Evolutionary conservation across 2,329 filamentous ascomycete genomes (phyloP), one percentile per base, ranked within the genome.

Genomic region (Teratosphaeria viscida): DNA sequence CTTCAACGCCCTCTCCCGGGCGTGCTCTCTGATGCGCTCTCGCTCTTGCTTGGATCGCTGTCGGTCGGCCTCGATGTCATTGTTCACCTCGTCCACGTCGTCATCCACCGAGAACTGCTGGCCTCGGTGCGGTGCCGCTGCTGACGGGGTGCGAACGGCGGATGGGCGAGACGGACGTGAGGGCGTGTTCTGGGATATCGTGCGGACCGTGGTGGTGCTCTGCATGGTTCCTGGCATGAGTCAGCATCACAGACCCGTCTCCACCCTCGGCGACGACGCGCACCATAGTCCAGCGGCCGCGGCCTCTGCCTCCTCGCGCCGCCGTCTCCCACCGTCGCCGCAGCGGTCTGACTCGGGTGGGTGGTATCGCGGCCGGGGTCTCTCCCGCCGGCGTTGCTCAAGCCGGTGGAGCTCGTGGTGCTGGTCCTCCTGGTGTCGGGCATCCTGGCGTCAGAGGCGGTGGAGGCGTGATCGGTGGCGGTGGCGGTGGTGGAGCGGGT

Each of bases 71-170:
- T 82, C 77, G 65, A 81, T 76, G 68, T 91, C 88, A 62, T 84
- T 83, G 69, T 89, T 86, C 23, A 96, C 85, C 73, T 96, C 92
- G 64, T 85, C 81, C 27, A 85, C 79, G 69, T 90, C 91, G 72
- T 97, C 92, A 71, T 97, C 92, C 55, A 90, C 90, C 0, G 92
- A 96, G 75, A 95, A 97, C 61, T 92, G 81, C 63, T 89, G 88
- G 34, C 92, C 89, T 58, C 90, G 87, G 71, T 92, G 85, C 2
- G 90, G 91, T 49, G 85, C 85, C 68, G 84, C 80, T 57, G 77
- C 89, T 27, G 90, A 90, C 1, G 90, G 92, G 60, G 86, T 80
- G 62, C 90, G 86, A 66, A 90, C 86, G 60, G 82, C 73, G 73
- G 82, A 76, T 19, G 90, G 90, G 8, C 34, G 53, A n/a, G 27